These are phyloP conservation scores for Microcyclosporella mali DNA, from an alignment of 2,329 filamentous ascomycete genomes.

Conservation along the genomic window DNA sequence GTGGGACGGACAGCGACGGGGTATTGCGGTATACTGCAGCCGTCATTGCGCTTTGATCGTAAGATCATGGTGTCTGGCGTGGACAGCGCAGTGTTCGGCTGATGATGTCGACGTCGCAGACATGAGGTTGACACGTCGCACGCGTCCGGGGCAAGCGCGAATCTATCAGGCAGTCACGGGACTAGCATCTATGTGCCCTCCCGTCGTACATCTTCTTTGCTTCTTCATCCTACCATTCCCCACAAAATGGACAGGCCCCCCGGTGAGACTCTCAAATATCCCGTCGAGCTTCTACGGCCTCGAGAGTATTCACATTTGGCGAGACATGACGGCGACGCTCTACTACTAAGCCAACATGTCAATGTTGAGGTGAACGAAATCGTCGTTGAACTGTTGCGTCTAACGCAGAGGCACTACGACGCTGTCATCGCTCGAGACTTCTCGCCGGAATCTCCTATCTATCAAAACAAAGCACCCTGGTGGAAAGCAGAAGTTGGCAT, in stretches of 20 bases:
- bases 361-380: neutral
- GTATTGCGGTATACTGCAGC: constrained; percentile 31
- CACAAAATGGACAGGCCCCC: neutral
- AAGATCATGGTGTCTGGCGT: neutral
- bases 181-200: neutral
- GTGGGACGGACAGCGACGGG: constrained; percentile 37
- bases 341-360: neutral
- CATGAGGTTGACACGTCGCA: neutral
- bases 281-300: neutral
- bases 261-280: neutral
- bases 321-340: neutral
- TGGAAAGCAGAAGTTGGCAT: neutral
- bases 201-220: neutral
- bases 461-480: neutral
- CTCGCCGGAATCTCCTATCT: neutral
- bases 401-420: neutral
- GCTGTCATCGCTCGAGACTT: neutral
- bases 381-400: neutral
- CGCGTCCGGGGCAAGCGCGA: neutral
- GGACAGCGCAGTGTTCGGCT: neutral
- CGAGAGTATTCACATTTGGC: neutral
- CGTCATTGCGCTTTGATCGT: constrained; percentile 22
- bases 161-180: neutral
- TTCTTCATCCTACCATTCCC: neutral
- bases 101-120: neutral